Evolutionary conservation across 768 basidiomycete species (phyloP), one percentile per base, ranked within the genome.

Genomic region (Russula virescens): DNA sequence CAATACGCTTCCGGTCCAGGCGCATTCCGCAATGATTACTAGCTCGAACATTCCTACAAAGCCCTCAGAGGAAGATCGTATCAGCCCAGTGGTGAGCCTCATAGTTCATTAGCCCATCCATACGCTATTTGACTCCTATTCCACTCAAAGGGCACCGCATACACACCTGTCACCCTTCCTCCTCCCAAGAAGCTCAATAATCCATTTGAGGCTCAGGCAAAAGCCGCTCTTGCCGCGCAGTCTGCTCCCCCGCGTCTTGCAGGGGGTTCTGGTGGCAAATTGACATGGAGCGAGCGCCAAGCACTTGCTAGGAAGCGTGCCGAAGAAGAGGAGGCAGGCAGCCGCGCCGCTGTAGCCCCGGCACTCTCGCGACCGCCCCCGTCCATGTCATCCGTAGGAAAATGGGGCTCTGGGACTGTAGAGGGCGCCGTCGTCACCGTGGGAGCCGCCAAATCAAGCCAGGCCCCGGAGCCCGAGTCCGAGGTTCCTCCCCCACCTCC

Each of bases 211-310:
- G 65, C 76, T n/a, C 75, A 76, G 10, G 25, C 46, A 4, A 64
- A 60, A 47, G 54, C 58, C 19, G 25, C 57, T 46, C 42, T 60
- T 40, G 11, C 58, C 52, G 68, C 75, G 26, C 66, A 71, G 42
- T 31, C 73, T 19, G n/a, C 75, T n/a, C 62, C 75, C 65, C 69
- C 9, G 66, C 61, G 66, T 56, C 0, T 58, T 38, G 19, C 66
- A 1, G 55, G 76, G 2, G 54, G 76, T 23, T 83, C 80, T 0
- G 61, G 77, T 1, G 91, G 91, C 77, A 95, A 93, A 73, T 73
- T 96, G 64, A 96, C 95, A 0, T 98, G 96, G 96, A 89, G 83
- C 61, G 90, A 98, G 72, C 81, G 95, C 23, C 95, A 98, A 71
- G 94, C 91, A 0, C 76, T 87, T n/a, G 88, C 93, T 1, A 95